Evolutionary conservation across 2,329 filamentous ascomycete genomes (phyloP), one percentile per base, ranked within the genome.

Genomic region (Alternaria gaisen): DNA sequence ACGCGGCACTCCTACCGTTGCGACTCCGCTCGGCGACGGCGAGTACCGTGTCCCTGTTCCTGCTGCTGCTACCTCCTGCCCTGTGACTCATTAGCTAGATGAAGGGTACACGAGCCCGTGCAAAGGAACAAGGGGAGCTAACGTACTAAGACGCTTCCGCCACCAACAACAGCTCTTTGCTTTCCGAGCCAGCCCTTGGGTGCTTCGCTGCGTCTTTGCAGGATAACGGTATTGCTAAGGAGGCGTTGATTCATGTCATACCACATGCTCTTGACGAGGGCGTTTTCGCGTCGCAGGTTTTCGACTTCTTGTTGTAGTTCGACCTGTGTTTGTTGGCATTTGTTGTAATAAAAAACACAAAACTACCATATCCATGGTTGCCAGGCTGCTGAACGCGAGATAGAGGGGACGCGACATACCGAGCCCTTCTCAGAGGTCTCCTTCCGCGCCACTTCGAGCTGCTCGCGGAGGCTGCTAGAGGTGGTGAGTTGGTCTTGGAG

Each of bases 181-280:
- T 91, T 93, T 72, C 91, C 91, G 70, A 96, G 81, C 91, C 91
- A 96, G 80, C 91, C 94, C 79, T 88, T 90, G 14, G 91, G 90
- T 68, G 86, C 86, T 70, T 94, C 91, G 69, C 88, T 87, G 68
- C 91, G 85, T 67, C 92, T 83, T 74, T 93, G 90, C 64, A 96
- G 80, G 56, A 92, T 88, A 42, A 94, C 90, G 64, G 91, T 91
- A 76, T 94, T 94, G 81, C 91, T 93, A 80, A 95, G 92, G 68
- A 96, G 79, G 53, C 92, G 85, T 74, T 85, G 89, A 26, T 90
- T 89, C 71, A 95, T 86, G 77, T 94, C 91, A 80, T 94, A 94
- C 91, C 91, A 96, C 2, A 92, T 92, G n/a, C 89, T 91, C 26
- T 90, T 84, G 71, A 96, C 92, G 74, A 95, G 85, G 40, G 86